Percentiles rank a stretch among this genome's conserved stretches.
Conservation (phyloP, 129 eudicot genomes). For the Lonicera japonica region DNA sequence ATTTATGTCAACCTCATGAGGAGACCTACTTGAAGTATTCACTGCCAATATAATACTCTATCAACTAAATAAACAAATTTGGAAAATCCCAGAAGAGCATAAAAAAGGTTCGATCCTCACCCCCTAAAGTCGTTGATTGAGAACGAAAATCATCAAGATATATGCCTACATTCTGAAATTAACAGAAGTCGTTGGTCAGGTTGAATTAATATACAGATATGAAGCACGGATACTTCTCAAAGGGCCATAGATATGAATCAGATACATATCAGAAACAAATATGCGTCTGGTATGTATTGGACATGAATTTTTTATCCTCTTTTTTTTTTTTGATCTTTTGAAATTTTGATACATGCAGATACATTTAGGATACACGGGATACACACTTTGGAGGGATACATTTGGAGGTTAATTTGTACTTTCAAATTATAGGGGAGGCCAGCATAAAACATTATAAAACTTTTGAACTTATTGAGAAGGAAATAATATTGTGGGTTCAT, state of each 20-base stretch:
- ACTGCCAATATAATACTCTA: not conserved
- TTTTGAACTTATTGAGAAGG: too few species aligned
- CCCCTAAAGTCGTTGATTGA: conserved; percentile 27
- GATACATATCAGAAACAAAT: too few species aligned
- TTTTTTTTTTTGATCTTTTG: not conserved
- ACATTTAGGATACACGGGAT: too few species aligned
- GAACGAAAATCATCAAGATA: conserved; percentile 30
- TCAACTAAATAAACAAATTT: not conserved
- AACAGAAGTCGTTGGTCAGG: not conserved
- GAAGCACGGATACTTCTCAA: conserved; percentile 10
- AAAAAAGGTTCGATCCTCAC: conserved; percentile 18
- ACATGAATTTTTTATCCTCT: too few species aligned
- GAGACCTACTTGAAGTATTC: not conserved
- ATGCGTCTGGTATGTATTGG: too few species aligned
- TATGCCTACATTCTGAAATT: conserved; percentile 38
- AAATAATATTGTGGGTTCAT: too few species aligned
- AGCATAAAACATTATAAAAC: too few species aligned
- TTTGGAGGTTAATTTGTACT: too few species aligned
- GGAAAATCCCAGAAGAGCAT: not conserved
- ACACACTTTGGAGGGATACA: too few species aligned
- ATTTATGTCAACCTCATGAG: not conserved
- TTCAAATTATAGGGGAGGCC: too few species aligned
- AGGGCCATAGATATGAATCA: too few species aligned
- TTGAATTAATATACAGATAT: not conserved
- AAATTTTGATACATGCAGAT: too few species aligned